phyloP scores from a whole-genome alignment of 148 eudicot genomes.

The Bassia scoparia region DNA sequence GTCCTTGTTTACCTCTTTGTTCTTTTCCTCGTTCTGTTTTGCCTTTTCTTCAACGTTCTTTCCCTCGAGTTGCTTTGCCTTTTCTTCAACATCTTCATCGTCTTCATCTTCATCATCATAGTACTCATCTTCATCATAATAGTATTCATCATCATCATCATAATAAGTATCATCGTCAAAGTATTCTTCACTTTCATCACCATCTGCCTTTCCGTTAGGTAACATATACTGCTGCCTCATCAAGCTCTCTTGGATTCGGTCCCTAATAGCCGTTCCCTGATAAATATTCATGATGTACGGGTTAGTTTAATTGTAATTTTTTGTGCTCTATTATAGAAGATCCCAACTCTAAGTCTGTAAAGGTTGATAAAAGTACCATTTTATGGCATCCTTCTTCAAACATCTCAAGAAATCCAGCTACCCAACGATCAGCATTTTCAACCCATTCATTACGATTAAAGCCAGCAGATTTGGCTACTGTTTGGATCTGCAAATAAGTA shows the following conservation, averaged over 20 bases:
- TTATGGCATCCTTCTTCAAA: slow-evolving; percentile 98
- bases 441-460: slow-evolving; percentile 77
- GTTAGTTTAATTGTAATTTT: background rate
- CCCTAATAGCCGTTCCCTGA: slow-evolving; percentile 45
- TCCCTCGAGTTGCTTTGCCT: background rate
- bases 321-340: background rate
- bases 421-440: slow-evolving; percentile 76
- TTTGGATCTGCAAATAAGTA: slow-evolving; percentile 48
- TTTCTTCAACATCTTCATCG: background rate
- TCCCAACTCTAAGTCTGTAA: background rate
- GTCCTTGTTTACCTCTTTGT: background rate
- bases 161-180: slow-evolving; percentile 31
- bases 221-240: slow-evolving; percentile 36
- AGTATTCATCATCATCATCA: slow-evolving; percentile 28
- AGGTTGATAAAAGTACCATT: slow-evolving; percentile 18
- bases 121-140: slow-evolving; percentile 33
- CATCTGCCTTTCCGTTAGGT: slow-evolving; percentile 27
- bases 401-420: slow-evolving; percentile 89
- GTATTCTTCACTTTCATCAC: slow-evolving; percentile 40
- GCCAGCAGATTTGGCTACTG: slow-evolving; percentile 55
- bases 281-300: background rate
- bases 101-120: slow-evolving; percentile 24
- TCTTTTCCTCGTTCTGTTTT: background rate
- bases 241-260: slow-evolving; percentile 37
- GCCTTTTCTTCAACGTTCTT: background rate